phyloP scores from a whole-genome alignment of 2,329 filamentous ascomycete genomes.

The Aspergillus sclerotialis region DNA sequence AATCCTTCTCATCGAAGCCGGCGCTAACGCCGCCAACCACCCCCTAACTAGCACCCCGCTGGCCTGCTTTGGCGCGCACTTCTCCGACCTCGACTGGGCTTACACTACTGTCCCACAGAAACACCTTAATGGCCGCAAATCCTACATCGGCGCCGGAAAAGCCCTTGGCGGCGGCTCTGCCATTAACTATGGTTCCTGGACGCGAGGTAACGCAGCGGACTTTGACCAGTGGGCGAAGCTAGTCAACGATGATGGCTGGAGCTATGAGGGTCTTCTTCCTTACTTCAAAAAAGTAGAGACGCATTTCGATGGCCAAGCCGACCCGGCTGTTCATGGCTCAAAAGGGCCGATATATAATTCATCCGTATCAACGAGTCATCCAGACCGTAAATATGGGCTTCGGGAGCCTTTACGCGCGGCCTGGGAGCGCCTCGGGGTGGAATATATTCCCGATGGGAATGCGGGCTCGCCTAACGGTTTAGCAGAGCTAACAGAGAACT shows the following conservation, averaged over 20 bases:
- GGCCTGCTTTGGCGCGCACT: constrained; percentile 13
- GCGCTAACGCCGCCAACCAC: constrained; percentile 13
- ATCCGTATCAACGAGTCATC: constrained; percentile 15
- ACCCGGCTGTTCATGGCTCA: constrained; percentile 18
- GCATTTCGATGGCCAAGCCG: constrained; percentile 14
- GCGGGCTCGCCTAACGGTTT: constrained; percentile 21
- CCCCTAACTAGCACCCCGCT: constrained; percentile 4
- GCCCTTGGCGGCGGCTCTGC: constrained; percentile 36
- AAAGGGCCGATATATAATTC: constrained; percentile 25
- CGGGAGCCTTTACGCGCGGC: constrained; percentile 27
- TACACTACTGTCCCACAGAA: constrained; percentile 24
- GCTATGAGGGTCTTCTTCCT: constrained; percentile 39
- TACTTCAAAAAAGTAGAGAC: constrained; percentile 40
- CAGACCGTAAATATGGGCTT: constrained; percentile 32
- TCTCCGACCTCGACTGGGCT: constrained; percentile 24
- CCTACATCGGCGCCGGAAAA: constrained; percentile 28
- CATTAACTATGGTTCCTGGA: constrained; percentile 39
- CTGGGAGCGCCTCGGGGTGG: constrained; percentile 31
- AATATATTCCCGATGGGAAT: constrained; percentile 17
- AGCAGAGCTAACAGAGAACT: constrained; percentile 23
- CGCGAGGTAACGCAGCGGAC: constrained; percentile 38
- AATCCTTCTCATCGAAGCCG: constrained; percentile 28
- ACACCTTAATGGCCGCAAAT: constrained; percentile 16
- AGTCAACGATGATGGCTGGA: constrained; percentile 39
- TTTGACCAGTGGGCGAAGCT: constrained; percentile 42